Evolutionary conservation across 208 protist genomes (phyloP), one percentile per base, ranked within the genome.

Genomic region (Leishmania tropica): DNA sequence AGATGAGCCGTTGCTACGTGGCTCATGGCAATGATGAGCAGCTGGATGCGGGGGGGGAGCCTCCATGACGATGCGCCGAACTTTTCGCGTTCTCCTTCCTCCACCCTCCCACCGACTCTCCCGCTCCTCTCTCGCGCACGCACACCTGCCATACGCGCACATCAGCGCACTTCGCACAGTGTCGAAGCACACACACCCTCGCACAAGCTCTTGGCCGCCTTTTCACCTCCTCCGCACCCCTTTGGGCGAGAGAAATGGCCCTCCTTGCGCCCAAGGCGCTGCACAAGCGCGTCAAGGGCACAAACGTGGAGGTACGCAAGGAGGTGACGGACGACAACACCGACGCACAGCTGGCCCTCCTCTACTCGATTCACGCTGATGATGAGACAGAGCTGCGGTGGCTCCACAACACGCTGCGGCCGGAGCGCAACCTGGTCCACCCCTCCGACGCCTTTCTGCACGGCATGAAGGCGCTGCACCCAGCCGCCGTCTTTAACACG

Each of bases 241-340:
- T 45, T 73, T 15, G 42, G 68, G 68, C 28, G 68, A 35, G 68
- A 73, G 42, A 48, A 10, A 83, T 86, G 83, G 45, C 67, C 3
- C 79, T 80, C 75, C 37, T 77, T 17, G 72, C 54, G 15, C 78
- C 76, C 40, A 78, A 86, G 53, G 70, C 81, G 62, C 82, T 89
- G 74, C 82, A 89, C 65, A 96, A 96, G 81, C 73, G 77, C 74
- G 83, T 96, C 31, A 95, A 92, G 75, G 91, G 90, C 67, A 96
- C 91, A 45, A 96, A 96, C 83, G 92, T 96, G 45, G 81, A 92
- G 56, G 88, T 95, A 35, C 83, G 89, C 67, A 95, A 95, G 68
- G 84, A 77, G 70, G 76, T 80, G 64, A 70, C 75, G 21, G 87
- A 92, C 76, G 91, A 86, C 45, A 68, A 88, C 45, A 72, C 85